Percentiles rank a stretch among this genome's conserved stretches.
These are phyloP conservation scores for Dothistroma pini DNA, from an alignment of 2,329 filamentous ascomycete genomes.

Conservation along the genomic window DNA sequence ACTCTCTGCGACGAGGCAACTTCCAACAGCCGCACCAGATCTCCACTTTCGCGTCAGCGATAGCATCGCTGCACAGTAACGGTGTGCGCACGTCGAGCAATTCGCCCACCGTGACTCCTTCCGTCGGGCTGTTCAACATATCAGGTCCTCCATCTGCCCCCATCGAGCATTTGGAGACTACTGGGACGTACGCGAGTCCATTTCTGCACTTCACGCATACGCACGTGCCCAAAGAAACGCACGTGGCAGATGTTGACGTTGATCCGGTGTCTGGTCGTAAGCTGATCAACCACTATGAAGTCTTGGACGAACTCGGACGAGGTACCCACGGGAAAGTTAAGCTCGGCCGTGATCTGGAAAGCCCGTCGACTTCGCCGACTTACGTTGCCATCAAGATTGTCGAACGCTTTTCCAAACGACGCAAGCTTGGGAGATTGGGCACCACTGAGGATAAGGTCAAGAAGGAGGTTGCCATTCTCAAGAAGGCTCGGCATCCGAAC, in stretches of 20 bases:
- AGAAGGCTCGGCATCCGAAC: conserved; percentile 97
- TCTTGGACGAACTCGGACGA: conserved; percentile 91
- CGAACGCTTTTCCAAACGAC: conserved; percentile 87
- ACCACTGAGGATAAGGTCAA: conserved; percentile 79
- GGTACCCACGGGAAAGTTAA: conserved; percentile 99
- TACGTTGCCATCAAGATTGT: conserved; percentile 99
- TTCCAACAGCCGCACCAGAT: conserved; percentile 43
- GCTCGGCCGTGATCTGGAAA: conserved; percentile 75
- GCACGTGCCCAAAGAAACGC: conserved; percentile 60
- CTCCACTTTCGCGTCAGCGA: conserved; percentile 40
- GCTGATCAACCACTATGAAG: conserved; percentile 95
- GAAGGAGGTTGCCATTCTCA: conserved; percentile 94
- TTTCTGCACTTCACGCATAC: conserved; percentile 49
- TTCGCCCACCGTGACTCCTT: conserved; percentile 46
- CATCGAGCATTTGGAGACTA: conserved; percentile 30
- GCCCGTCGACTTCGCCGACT: conserved; percentile 47
- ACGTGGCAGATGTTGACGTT: conserved; percentile 86
- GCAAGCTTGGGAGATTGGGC: conserved; percentile 74
- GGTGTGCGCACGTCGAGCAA: conserved; percentile 44
- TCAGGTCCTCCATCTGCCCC: conserved; percentile 29
- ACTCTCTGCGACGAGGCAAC: conserved; percentile 39
- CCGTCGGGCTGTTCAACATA: conserved; percentile 43
- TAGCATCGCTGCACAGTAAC: conserved; percentile 39
- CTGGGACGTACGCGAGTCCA: conserved; percentile 47
- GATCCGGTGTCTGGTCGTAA: conserved; percentile 89